Base-by-base conservation (phyloP, 2,329 filamentous ascomycete species). In the Sporothrix pseudoabietina region DNA sequence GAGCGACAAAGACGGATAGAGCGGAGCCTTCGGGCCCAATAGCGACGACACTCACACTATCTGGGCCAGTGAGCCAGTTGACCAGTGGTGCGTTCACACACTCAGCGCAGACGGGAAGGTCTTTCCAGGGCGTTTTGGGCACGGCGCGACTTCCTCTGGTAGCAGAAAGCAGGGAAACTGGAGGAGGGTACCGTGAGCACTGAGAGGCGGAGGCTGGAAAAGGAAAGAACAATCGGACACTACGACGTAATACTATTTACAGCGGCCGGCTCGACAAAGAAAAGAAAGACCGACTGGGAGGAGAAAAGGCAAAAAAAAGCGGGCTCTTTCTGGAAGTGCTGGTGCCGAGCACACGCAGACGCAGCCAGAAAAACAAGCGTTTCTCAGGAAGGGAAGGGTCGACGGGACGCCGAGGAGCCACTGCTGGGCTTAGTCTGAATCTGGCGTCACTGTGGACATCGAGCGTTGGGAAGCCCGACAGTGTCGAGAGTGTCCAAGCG, bases 1-100 rank as follows among this genome's bases (percentile, higher is more conserved):
- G 49, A 55, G 52, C 26, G 52, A 14, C 52, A 55, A 52, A 65
- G 39, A 22, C 68, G 68, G 68, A 70, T 57, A 57, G 68, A 70
- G 68, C 68, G 68, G 68, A 70, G 68, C 52, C 68, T 26, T 52
- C 14, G 66, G 66, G 26, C 44, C 32, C 66, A 69, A 39, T 41
- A 68, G 63, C 26, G 63, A 68, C 63, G 26, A 35, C 44, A 26
- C 41, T 16, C 63, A 16, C n/a, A 12, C 26, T 61, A 26, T n/a
- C n/a, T 12, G 35, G 7, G 35, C 57, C 32, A 63, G 57, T 63
- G 61, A n/a, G 26, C 26, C 26, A 26, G 26, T 26, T 26, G 8
- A 61, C 59, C 32, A 63, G 59, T 63, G 61, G 61, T 30, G 22
- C 61, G 41, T 26, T 47, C 61, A n/a, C 22, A 22, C 32, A 41